phyloP scores from a whole-genome alignment of 2,329 filamentous ascomycete species.

The Hymenoscyphus infarciens region DNA sequence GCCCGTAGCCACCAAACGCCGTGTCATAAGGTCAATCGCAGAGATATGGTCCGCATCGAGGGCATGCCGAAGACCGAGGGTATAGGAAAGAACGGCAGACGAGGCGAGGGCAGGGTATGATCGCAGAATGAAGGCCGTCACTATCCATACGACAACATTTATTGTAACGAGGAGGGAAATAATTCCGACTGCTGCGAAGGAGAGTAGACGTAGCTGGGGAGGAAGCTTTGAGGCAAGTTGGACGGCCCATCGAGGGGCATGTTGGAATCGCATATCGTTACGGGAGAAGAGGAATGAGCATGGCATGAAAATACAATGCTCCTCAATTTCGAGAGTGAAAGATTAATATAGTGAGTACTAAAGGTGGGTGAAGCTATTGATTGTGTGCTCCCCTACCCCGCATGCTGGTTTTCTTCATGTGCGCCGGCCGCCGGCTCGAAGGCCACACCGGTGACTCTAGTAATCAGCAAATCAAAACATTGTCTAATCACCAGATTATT shows the following conservation, averaged over 20 bases:
- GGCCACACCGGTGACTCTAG: not conserved
- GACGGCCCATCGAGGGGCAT: constrained; percentile 18
- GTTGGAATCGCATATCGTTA: constrained; percentile 1
- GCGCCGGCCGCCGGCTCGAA: not conserved
- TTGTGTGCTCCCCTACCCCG: constrained; percentile 1
- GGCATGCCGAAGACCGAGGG: constrained; percentile 87
- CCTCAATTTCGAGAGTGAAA: not conserved
- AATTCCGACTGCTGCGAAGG: constrained; percentile 36
- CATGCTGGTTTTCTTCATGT: not conserved
- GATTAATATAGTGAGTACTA: not conserved
- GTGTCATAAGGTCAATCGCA: constrained; percentile 93
- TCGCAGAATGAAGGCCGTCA: constrained; percentile 49
- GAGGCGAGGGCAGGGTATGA: constrained; percentile 63
- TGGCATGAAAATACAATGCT: not conserved
- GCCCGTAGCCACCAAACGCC: constrained; percentile 79
- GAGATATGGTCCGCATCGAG: constrained; percentile 89
- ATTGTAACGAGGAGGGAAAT: constrained; percentile 48
- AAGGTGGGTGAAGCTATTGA: not conserved
- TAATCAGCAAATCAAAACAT: not conserved
- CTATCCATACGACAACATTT: constrained; percentile 55
- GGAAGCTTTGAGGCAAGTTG: constrained; percentile 15
- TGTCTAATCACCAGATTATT: not conserved
- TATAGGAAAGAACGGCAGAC: constrained; percentile 80
- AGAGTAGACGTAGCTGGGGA: constrained; percentile 24
- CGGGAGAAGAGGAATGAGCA: not conserved